Percentiles rank a stretch among this genome's conserved stretches.
Evolutionary conservation across 2,329 filamentous ascomycete species (phyloP).

Genomic region (Arthrobotrys sphaeroides): DNA sequence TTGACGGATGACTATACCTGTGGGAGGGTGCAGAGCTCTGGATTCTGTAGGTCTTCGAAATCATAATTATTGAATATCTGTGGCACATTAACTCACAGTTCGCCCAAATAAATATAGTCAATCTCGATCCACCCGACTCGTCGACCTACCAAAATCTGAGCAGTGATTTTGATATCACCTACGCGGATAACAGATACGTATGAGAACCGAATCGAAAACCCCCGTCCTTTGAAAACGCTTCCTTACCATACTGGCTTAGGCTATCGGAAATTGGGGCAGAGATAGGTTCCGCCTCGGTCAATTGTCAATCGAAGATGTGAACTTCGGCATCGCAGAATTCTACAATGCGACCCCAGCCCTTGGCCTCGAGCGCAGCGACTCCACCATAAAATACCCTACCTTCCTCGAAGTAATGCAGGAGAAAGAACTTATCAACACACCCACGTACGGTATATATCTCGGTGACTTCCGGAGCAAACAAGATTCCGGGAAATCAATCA

Average conservation of each 20-base stretch:
- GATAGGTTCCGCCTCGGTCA: constrained; percentile 37
- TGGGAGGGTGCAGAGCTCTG: neutral
- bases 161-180: constrained; percentile 7
- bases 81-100: neutral
- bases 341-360: constrained; percentile 26
- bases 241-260: neutral
- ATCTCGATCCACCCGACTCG: constrained; percentile 16
- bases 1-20: neutral
- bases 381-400: neutral
- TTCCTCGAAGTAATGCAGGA: constrained; percentile 31
- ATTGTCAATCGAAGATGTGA: constrained; percentile 16
- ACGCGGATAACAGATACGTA: constrained; percentile 30
- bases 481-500: constrained; percentile 33
- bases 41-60: constrained; percentile 10
- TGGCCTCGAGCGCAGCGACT: constrained; percentile 3
- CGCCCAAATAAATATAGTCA: neutral
- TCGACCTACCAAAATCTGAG: constrained; percentile 15
- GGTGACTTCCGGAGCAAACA: constrained; percentile 13
- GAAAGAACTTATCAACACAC: constrained; percentile 20
- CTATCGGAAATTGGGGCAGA: constrained; percentile 11
- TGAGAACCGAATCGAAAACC: neutral
- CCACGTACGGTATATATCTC: constrained; percentile 27
- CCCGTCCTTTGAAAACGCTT: neutral
- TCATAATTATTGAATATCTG: neutral
- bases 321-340: constrained; percentile 22